phyloP scores from a whole-genome alignment of 257 asterid genomes.

The Solanum corneliomulleri region DNA sequence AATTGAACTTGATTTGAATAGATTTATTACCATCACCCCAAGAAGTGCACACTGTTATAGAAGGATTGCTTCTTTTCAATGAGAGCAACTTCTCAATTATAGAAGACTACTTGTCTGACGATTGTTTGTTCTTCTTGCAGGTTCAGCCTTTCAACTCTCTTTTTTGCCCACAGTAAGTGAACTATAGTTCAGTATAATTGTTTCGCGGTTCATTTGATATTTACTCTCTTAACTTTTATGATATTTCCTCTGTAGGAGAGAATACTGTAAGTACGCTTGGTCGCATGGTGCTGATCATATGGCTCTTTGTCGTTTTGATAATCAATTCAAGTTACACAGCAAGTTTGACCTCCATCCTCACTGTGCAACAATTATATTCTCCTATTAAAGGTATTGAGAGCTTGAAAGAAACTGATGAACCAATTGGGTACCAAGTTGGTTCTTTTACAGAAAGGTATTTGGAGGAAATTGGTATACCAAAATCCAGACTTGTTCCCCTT shows the following conservation, averaged over 20 bases:
- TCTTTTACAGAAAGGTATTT: slow-evolving; percentile 50
- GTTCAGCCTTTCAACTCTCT: slow-evolving; percentile 59
- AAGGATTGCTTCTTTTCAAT: background rate
- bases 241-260: slow-evolving; percentile 28
- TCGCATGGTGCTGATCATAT: slow-evolving; percentile 43
- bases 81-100: background rate
- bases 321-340: slow-evolving; percentile 65
- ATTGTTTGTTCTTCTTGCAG: slow-evolving; percentile 23
- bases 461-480: slow-evolving; percentile 39
- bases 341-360: slow-evolving; percentile 57
- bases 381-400: slow-evolving; percentile 44
- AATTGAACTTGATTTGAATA: background rate
- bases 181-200: background rate
- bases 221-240: background rate
- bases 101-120: background rate
- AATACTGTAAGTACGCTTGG: slow-evolving; percentile 45
- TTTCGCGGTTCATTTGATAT: background rate
- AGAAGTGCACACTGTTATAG: background rate
- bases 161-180: slow-evolving; percentile 52
- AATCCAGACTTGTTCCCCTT: slow-evolving; percentile 41
- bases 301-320: slow-evolving; percentile 60
- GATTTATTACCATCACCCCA: background rate
- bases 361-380: slow-evolving; percentile 53
- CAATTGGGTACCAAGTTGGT: slow-evolving; percentile 64
- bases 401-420: slow-evolving; percentile 30